Conservation (phyloP, 2,329 filamentous ascomycete genomes). For the Colletotrichum sp. region DNA sequence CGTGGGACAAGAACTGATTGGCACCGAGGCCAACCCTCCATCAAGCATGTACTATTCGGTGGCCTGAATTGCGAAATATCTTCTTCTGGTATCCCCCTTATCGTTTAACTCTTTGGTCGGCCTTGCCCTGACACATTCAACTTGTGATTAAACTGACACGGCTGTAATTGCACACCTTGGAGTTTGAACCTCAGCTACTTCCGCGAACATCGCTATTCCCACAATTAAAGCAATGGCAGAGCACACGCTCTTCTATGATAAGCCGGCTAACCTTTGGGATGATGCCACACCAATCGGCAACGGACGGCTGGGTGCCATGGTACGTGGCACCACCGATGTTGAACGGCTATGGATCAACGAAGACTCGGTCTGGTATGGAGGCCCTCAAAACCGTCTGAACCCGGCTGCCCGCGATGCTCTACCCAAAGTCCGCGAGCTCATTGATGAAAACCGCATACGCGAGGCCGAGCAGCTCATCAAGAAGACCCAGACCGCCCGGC, state of each 20-base stretch:
- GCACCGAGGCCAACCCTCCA: neutral
- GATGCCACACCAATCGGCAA: conserved; percentile 45
- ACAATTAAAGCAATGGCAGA: neutral
- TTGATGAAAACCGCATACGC: neutral
- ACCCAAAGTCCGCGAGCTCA: neutral
- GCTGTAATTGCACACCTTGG: too few species aligned
- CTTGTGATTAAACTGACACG: too few species aligned
- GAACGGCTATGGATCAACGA: conserved; percentile 50
- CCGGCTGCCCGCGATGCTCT: conserved; percentile 26
- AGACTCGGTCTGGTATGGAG: conserved; percentile 49
- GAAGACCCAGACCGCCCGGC: neutral
- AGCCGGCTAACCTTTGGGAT: neutral
- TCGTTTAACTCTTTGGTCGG: neutral
- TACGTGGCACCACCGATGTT: conserved; percentile 34
- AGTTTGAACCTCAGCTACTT: too few species aligned
- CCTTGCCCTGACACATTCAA: neutral
- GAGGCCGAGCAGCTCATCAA: neutral
- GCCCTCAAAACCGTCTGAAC: conserved; percentile 40
- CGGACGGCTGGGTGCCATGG: conserved; percentile 41
- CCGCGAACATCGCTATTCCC: neutral
- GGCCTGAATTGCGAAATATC: neutral
- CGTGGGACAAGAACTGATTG: neutral
- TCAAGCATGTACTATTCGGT: neutral
- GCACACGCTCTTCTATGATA: neutral
- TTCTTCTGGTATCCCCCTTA: neutral